A percentile compares a stretch with the other conserved stretches of the same genome.
These are phyloP conservation scores for Exsudoporus frostii DNA, from an alignment of 768 basidiomycete genomes.

Conservation along the genomic window DNA sequence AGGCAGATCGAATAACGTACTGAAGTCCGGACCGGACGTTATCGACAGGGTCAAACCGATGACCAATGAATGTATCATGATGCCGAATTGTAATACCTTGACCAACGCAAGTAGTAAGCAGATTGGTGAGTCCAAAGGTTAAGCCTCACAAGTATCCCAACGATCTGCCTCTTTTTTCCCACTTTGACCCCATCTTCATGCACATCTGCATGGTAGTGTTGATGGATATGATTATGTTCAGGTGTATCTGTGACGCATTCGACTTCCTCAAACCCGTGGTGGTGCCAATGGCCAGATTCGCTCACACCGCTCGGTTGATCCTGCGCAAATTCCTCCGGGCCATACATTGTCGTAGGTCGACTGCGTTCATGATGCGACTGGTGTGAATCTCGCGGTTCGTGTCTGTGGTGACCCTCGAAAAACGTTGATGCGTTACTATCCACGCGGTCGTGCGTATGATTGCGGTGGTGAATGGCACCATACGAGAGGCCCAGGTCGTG, in stretches of 20 bases:
- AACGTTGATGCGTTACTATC: constrained; percentile 10
- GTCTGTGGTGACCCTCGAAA: constrained; percentile 37
- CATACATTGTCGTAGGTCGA: constrained; percentile 23
- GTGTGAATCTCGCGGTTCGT: constrained; percentile 30
- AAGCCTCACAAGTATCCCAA: constrained; percentile 62
- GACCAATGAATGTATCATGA: constrained; percentile 82
- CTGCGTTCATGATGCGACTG: constrained; percentile 28
- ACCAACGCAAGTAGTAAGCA: not conserved
- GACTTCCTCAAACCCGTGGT: constrained; percentile 5
- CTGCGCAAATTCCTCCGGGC: constrained; percentile 9
- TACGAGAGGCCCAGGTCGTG: constrained; percentile 13
- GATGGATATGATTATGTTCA: constrained; percentile 1
- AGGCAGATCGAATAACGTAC: constrained; percentile 39
- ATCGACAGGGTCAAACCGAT: constrained; percentile 78
- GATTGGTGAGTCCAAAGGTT: not conserved
- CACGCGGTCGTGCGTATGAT: not conserved
- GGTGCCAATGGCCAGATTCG: constrained; percentile 4
- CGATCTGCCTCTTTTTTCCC: constrained; percentile 60
- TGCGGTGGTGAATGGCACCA: constrained; percentile 10
- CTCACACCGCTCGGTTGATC: not conserved
- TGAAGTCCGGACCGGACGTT: constrained; percentile 65
- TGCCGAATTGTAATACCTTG: constrained; percentile 77
- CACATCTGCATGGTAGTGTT: not conserved
- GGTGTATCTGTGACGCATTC: not conserved
- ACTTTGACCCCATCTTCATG: constrained; percentile 31